Percentiles rank a stretch among this genome's conserved stretches.
phyloP scores from a whole-genome alignment of 2,329 filamentous ascomycete genomes.

The Fusarium sp. region DNA sequence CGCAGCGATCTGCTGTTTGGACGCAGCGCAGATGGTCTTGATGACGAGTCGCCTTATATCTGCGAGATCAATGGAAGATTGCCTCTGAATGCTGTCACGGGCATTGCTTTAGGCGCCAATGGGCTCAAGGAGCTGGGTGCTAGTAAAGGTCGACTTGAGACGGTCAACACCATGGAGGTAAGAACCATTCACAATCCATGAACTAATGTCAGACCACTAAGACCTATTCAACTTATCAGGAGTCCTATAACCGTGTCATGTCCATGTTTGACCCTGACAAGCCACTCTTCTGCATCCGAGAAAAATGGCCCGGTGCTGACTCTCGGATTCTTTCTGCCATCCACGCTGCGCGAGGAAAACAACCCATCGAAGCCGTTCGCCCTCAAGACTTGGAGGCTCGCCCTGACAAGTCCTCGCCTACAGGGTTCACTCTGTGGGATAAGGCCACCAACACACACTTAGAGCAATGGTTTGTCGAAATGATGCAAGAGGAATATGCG shows the following conservation, averaged over 20 bases:
- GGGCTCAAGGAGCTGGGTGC: slow-evolving; percentile 17
- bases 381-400: slow-evolving; percentile 20
- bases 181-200: neutral
- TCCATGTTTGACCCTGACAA: slow-evolving; percentile 12
- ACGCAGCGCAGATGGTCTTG: slow-evolving; percentile 1
- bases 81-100: slow-evolving; percentile 21
- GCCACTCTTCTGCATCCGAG: slow-evolving; percentile 14
- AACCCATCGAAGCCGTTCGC: slow-evolving; percentile 3
- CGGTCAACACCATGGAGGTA: slow-evolving; percentile 18
- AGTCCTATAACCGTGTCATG: slow-evolving; percentile 11
- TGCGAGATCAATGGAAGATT: slow-evolving; percentile 34
- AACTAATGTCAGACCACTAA: neutral
- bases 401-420: slow-evolving; percentile 2
- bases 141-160: slow-evolving; percentile 4
- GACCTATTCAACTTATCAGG: neutral
- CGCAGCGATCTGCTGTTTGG: slow-evolving; percentile 31
- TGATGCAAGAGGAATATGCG: slow-evolving; percentile 29
- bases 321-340: slow-evolving; percentile 3
- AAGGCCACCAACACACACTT: neutral
- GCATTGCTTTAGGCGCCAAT: neutral
- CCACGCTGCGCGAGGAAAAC: neutral
- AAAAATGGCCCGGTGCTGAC: slow-evolving; percentile 28
- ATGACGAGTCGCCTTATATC: slow-evolving; percentile 13
- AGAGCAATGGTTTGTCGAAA: slow-evolving; percentile 27
- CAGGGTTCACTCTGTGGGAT: slow-evolving; percentile 14